Conservation (phyloP, 371 early-diverging fungal species). For the Fennellomyces sp. region DNA sequence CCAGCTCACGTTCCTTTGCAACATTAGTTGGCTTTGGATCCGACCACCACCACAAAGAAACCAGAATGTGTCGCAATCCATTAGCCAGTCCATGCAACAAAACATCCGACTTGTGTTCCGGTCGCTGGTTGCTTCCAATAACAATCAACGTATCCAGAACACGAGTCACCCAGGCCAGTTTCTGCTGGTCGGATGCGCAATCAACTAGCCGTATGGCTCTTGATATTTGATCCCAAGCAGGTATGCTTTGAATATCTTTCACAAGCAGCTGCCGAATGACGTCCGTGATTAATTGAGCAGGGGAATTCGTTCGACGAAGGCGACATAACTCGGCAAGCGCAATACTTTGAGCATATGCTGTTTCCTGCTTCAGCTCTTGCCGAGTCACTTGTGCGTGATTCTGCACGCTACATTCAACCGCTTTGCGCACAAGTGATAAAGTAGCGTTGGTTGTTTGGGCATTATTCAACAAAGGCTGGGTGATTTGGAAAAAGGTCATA, state of each 20-base stretch:
- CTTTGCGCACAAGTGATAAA: conserved; percentile 18
- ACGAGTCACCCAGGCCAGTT: conserved; percentile 48
- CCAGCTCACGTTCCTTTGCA: neutral
- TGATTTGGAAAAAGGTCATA: conserved; percentile 20
- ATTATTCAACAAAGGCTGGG: conserved; percentile 14
- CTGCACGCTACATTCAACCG: conserved; percentile 24
- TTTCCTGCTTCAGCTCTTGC: conserved; percentile 10
- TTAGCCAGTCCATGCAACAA: conserved; percentile 4
- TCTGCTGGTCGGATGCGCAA: conserved; percentile 14
- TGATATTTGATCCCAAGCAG: conserved; percentile 25
- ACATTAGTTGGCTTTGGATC: neutral
- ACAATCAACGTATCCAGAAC: conserved; percentile 59
- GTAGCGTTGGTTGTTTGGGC: too few relatives aligned
- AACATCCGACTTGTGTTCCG: neutral
- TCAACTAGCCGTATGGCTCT: conserved; percentile 10
- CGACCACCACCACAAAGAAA: conserved; percentile 1
- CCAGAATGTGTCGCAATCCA: conserved; percentile 15
- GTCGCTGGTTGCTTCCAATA: conserved; percentile 15
- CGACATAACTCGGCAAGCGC: conserved; percentile 34
- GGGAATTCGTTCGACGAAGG: conserved; percentile 15
- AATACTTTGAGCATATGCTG: conserved; percentile 10
- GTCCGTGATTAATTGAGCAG: conserved; percentile 18
- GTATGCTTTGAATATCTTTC: conserved; percentile 20
- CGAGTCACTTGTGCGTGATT: conserved; percentile 3
- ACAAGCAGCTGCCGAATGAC: conserved; percentile 24